Conservation (phyloP, 257 asterid species). For the Paulownia fortunei region DNA sequence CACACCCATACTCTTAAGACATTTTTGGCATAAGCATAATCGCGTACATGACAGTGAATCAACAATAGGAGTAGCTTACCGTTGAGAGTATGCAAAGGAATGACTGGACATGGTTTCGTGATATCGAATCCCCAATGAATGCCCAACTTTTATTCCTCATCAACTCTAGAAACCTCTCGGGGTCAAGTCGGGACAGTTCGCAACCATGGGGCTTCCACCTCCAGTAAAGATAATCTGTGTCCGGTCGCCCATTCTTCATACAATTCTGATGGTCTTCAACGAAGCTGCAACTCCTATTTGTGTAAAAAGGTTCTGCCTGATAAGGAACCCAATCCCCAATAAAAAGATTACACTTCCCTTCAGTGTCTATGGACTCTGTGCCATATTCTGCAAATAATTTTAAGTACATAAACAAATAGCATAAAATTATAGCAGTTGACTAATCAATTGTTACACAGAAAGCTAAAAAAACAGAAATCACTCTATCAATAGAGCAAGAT, state of each 20-base stretch:
- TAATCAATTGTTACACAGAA: slow-evolving; percentile 11
- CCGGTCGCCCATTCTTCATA: slow-evolving; percentile 77
- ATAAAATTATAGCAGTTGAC: background rate
- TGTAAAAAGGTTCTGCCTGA: slow-evolving; percentile 67
- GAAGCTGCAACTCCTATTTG: slow-evolving; percentile 65
- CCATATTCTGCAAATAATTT: slow-evolving; percentile 21
- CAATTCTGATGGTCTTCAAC: slow-evolving; percentile 77
- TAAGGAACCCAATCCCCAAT: slow-evolving; percentile 77
- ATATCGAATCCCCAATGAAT: slow-evolving; percentile 81
- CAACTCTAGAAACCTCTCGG: slow-evolving; percentile 59
- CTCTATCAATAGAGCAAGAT: background rate
- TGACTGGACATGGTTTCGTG: slow-evolving; percentile 82
- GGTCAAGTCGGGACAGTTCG: slow-evolving; percentile 54
- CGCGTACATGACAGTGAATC: background rate
- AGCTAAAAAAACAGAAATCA: background rate
- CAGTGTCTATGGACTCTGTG: slow-evolving; percentile 31
- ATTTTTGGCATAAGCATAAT: background rate
- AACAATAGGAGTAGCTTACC: slow-evolving; percentile 42
- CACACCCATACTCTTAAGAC: background rate
- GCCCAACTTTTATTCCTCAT: slow-evolving; percentile 78
- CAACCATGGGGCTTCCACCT: slow-evolving; percentile 80
- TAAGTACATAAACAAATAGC: slow-evolving; percentile 17
- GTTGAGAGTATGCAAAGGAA: slow-evolving; percentile 72
- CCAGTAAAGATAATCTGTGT: slow-evolving; percentile 76
- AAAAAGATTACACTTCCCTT: slow-evolving; percentile 61